Evolutionary conservation across 352 stramenopile genomes (phyloP).

Genomic region (Pythium aphanidermatum): DNA sequence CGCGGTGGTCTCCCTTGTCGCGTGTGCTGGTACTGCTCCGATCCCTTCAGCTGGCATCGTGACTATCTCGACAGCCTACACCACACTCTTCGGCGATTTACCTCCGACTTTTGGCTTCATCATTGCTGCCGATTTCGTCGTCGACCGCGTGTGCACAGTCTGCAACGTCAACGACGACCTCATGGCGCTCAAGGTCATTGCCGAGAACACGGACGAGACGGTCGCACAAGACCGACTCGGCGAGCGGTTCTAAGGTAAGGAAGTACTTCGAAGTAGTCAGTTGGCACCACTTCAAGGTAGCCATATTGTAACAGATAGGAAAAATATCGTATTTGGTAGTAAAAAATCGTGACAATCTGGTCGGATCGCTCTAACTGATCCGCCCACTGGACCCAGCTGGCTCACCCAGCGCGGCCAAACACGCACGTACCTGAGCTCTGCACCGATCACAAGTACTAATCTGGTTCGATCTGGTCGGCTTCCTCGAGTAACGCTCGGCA

Average conservation of each 20-base stretch:
- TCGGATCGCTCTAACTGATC: too few species aligned
- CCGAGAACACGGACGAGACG: slow-evolving; percentile 57
- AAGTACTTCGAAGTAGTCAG: too few species aligned
- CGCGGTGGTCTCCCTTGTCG: slow-evolving; percentile 43
- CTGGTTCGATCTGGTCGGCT: too few species aligned
- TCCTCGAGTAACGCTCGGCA: too few species aligned
- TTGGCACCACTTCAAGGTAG: too few species aligned
- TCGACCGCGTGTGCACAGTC: slow-evolving; percentile 46
- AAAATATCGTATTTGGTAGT: too few species aligned
- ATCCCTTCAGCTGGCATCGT: slow-evolving; percentile 39
- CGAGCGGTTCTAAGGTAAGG: slow-evolving; percentile 12
- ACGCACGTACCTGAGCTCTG: too few species aligned
- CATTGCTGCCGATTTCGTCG: slow-evolving; percentile 50
- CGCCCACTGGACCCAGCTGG: too few species aligned
- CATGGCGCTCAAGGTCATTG: slow-evolving; percentile 60
- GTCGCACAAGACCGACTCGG: slow-evolving; percentile 38
- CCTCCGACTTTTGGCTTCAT: slow-evolving; percentile 49
- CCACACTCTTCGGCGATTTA: slow-evolving; percentile 42
- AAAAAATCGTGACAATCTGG: too few species aligned
- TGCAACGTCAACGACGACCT: slow-evolving; percentile 71
- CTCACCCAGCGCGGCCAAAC: too few species aligned
- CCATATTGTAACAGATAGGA: too few species aligned
- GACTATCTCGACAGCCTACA: slow-evolving; percentile 53
- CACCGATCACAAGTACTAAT: too few species aligned
- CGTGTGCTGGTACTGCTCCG: slow-evolving; percentile 32